Base-by-base conservation (phyloP, 805 yeast species). In the Saturnispora diversa region DNA sequence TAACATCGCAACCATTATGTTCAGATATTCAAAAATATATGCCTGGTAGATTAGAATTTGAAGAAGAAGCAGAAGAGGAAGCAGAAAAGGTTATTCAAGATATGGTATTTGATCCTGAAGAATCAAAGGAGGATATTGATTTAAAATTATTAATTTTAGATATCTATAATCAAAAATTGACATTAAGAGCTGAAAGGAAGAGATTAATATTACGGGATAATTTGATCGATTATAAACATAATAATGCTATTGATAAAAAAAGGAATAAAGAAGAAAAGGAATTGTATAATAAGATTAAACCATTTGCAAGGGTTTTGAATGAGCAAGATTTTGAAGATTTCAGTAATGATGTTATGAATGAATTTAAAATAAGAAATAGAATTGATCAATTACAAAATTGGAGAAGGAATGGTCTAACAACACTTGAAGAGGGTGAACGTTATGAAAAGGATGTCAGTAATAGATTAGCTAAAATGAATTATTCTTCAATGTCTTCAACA, bases 21-120 rank as follows among this genome's bases (percentile, higher is more conserved):
- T 97, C 94, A 55, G 97, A 94, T 54, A 77, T 92, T 46, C 97
- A 92, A 59, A 97, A 96, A 3, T 92, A 80, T 58, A 92, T 92
- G 99, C 99, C 99, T 29, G 99, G 97, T 31, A 76, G 99, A 54
- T 66, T 92, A 46, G 99, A 92, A 60, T 92, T 92, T 59, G 99
- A 92, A 54, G 85, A 81, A 44, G 99, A 92, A 59, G 87, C 84
- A 29, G 98, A 92, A 58, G 92, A 92, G 53, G 99, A 92, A 42
- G 97, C 98, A 0, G 99, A 92, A 61, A 70, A 81, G 42, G 80
- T 92, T 0, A 85, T 92, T 15, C 92, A 92, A 56, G 98, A 92
- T 58, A 85, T 92, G 94, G 74, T 81, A 2, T 92, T 94, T 55
- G 97, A 92, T 52, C 84, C 90, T 0, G 97, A 90, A 48, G 99